Base-by-base conservation (phyloP, 768 basidiomycete genomes). In the Russula ochroleuca region DNA sequence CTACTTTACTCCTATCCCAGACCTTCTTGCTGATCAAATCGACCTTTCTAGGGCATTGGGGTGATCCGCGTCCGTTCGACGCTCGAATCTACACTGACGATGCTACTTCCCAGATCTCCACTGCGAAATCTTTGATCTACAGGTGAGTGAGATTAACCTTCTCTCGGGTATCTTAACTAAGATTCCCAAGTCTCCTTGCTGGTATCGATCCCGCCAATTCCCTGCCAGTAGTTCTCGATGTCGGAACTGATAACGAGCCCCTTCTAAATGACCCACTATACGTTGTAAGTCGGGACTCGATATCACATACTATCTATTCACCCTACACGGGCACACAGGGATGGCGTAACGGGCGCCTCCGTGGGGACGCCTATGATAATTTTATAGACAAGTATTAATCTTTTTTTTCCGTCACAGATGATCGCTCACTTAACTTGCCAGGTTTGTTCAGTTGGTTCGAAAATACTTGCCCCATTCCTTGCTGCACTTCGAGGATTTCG, bases 401-500 rank as follows among this genome's bases (percentile, higher is more conserved):
- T n/a, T 28, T 11, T 55, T 23, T 21, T 59, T 23, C 23, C 23
- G 10, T 47, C 40, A n/a, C n/a, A 19, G 15, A 19, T 10, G 43
- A 7, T 23, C 21, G n/a, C 31, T 47, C 45, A 45, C 25, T 25
- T 41, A 51, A 15, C 2, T 61, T 28, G 50, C 19, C 65, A 88
- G 87, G 68, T 90, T 94, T 69, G 84, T 92, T 3, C 85, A 87
- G 67, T 78, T 92, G 13, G 84, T 92, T 8, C 80, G 85, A 51
- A 92, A 91, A 71, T 73, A 92, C 70, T 80, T 82, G 66, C 87
- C 88, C 0, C 75, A 81, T 61, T 76, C 80, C 70, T 78, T 93
- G 4, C 75, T 90, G 4, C 92, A 95, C 71, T 92, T 94, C 60
- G 92, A 94, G 71, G 91, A 94, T 69, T 92, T 92, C 65, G 90